Percentiles rank a stretch among this genome's conserved stretches.
Conservation (phyloP, 257 asterid genomes). For the Buddleja alternifolia region DNA sequence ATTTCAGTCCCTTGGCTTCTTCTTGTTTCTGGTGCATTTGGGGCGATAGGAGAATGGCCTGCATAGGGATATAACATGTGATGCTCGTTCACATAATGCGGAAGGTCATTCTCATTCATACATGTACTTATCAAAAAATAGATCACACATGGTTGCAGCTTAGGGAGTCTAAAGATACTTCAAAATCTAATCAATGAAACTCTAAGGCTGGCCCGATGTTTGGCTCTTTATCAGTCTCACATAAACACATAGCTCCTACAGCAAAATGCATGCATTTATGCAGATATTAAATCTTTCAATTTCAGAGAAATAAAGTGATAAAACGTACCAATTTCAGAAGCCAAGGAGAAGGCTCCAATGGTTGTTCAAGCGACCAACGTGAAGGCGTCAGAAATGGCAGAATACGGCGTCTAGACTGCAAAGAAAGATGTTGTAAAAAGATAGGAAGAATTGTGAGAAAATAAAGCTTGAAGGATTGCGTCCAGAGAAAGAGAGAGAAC, state of each 20-base stretch:
- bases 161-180: neutral
- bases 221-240: neutral
- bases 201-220: neutral
- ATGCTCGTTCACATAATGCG: neutral
- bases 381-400: conserved; percentile 37
- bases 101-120: neutral
- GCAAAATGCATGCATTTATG: neutral
- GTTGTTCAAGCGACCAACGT: conserved; percentile 32
- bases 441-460: neutral
- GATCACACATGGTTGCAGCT: neutral
- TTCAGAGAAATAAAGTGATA: conserved; percentile 13
- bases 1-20: neutral
- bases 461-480: neutral
- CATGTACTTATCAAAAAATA: too few species aligned
- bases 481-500: conserved; percentile 28
- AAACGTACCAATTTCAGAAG: conserved; percentile 36
- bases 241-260: conserved; percentile 4
- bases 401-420: conserved; percentile 46
- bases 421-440: neutral
- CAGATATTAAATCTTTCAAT: neutral
- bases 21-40: neutral
- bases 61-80: neutral
- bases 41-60: neutral
- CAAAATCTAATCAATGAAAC: neutral
- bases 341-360: conserved; percentile 37